Evolutionary conservation across 768 basidiomycete genomes (phyloP), one percentile per base, ranked within the genome.

Genomic region (Crepidotus variabilis): DNA sequence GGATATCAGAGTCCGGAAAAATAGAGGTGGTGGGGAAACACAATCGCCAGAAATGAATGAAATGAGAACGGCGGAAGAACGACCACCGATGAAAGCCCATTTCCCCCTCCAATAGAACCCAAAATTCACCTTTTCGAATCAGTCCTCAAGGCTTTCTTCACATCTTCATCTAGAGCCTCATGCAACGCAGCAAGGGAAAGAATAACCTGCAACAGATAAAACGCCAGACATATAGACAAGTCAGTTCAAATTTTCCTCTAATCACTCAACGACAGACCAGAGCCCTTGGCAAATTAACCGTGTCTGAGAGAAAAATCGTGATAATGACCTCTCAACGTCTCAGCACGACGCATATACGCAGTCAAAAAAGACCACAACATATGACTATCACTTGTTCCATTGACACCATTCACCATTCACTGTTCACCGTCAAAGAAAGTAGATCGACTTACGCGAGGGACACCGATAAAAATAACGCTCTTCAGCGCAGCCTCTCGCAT

Each of bases 401-500:
- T 49, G 45, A 54, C 33, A 54, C 24, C 20, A n/a, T n/a, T n/a
- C n/a, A n/a, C n/a, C n/a, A n/a, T n/a, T 22, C 24, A 23, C 49
- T 34, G 22, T 49, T 13, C 24, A 33, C 20, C 18, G 35, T 43
- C 22, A 50, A 22, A 9, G n/a, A 22, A 9, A 13, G n/a, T 9
- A 18, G 20, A 10, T 14, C 50, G 34, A 71, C 84, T 75, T 68
- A 91, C 90, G 69, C 89, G 80, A 63, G 92, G 90, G 54, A 93
- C 90, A 47, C 92, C 91, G 54, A 92, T 84, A 67, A 96, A 94
- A 64, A 94, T 89, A 65, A 85, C 82, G 67, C 91, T 92, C 75
- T 96, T 96, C 69, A 96, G 67, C 28, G 90, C 90, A 28, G 90
- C 83, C 75, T 96, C 94, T 47, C 94, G 81, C 84, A 96, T 94